Evolutionary conservation across 495 filamentous ascomycete genomes (phyloP).

Genomic region (Choiromyces venosus): DNA sequence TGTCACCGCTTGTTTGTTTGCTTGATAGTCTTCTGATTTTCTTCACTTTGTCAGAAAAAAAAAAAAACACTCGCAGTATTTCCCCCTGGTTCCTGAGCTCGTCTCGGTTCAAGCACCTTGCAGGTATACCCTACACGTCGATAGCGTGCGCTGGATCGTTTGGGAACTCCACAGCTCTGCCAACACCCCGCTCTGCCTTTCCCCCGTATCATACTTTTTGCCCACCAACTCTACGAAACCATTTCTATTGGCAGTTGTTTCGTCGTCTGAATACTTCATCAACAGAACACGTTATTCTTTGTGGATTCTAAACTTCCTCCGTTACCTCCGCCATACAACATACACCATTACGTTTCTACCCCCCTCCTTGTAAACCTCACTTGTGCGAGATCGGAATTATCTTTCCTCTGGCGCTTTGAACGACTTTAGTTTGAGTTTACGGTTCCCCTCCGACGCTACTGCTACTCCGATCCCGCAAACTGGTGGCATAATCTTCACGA

Average conservation of each 20-base stretch:
- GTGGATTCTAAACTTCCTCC: conserved; percentile 12
- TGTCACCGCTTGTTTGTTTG: conserved; percentile 8
- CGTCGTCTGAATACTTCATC: conserved; percentile 8
- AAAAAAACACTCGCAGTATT: conserved; percentile 10
- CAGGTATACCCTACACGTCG: conserved; percentile 39
- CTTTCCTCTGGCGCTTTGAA: background rate
- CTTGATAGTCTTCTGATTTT: conserved; percentile 8
- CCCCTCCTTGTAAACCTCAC: background rate
- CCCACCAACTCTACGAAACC: conserved; percentile 20
- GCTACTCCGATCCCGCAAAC: background rate
- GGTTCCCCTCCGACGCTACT: background rate
- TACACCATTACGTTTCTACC: conserved; percentile 3
- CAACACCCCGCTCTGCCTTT: conserved; percentile 24
- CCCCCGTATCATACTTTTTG: conserved; percentile 18
- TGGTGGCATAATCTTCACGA: background rate
- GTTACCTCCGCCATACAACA: conserved; percentile 9
- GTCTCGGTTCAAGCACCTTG: conserved; percentile 34
- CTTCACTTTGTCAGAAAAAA: background rate
- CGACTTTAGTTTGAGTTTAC: background rate
- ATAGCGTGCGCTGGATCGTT: conserved; percentile 42
- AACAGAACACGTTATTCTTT: conserved; percentile 20
- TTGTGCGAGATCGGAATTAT: background rate
- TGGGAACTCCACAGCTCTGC: conserved; percentile 27
- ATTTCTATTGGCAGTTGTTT: conserved; percentile 9
- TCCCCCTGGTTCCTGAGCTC: conserved; percentile 22